phyloP scores from a whole-genome alignment of 1,284 basidiomycete species.

The Phlebopus sp. region DNA sequence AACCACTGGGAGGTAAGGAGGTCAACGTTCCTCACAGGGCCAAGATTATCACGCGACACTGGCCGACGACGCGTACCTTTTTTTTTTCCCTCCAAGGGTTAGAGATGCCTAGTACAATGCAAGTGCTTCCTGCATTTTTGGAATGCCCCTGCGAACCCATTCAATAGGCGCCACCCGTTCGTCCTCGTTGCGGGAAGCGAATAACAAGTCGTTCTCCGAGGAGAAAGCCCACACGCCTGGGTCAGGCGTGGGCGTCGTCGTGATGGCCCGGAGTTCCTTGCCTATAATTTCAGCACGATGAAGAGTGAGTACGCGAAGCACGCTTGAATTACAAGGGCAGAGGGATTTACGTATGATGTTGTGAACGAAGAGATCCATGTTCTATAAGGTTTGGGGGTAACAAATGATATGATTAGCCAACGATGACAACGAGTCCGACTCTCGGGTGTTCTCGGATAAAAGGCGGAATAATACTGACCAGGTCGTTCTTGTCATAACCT shows the following conservation, averaged over 20 bases:
- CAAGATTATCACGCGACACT: no score
- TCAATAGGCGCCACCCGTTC: conserved; percentile 49
- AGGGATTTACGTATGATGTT: conserved; percentile 55
- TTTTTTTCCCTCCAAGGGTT: not conserved
- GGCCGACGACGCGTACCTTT: no score
- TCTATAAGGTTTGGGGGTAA: conserved; percentile 34
- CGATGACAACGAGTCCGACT: conserved; percentile 2
- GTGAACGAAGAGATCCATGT: conserved; percentile 64
- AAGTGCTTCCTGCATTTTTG: conserved; percentile 41
- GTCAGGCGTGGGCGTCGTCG: conserved; percentile 54
- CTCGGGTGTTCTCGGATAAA: not conserved
- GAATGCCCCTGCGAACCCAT: conserved; percentile 51
- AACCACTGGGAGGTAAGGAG: no score
- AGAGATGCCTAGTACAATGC: not conserved
- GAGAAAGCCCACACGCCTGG: conserved; percentile 58
- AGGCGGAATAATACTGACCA: conserved; percentile 38
- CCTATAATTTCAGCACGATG: conserved; percentile 29
- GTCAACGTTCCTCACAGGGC: no score
- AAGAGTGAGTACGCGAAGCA: conserved; percentile 1
- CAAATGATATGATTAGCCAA: conserved; percentile 6
- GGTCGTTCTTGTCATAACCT: conserved; percentile 67
- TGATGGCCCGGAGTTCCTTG: conserved; percentile 57
- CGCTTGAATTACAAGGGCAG: not conserved
- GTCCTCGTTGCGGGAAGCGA: conserved; percentile 33
- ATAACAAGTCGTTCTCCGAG: conserved; percentile 55